Evolutionary conservation across 805 yeast species (phyloP), one percentile per base, ranked within the genome.

Genomic region (Ogataea thermomethanolica): DNA sequence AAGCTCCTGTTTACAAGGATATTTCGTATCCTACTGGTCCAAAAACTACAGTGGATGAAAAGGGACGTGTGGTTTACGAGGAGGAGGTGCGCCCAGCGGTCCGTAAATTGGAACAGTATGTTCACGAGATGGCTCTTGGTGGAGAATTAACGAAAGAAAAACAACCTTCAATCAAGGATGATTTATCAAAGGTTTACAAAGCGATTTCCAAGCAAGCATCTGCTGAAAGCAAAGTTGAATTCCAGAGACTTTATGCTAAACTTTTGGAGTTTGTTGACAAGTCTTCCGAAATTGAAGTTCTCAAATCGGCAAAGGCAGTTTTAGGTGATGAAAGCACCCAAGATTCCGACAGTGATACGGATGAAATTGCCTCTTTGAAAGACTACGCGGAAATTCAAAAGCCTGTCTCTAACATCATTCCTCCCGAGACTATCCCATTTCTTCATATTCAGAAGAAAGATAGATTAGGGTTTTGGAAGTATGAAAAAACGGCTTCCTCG

Each of bases 21-120:
- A 95, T 93, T 46, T 76, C 87, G 45, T 81, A 82, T 60, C 97
- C 97, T 63, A 86, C 95, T 39, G 96, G 95, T 53, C 99, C 99
- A 55, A 81, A 85, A 65, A 91, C 98, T 31, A 72, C 78, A 30
- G 84, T 93, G 53, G 95, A 86, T 57, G 75, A 79, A 50, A 87
- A 83, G 70, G 99, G 99, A 66, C 85, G 81, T 61, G 78, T 93
- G 58, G 74, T 71, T 44, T 93, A 88, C 67, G 73, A 79, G 45
- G 99, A 93, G 71, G 83, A 75, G 47, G 81, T 87, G 61, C 85
- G 95, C 67, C 86, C 90, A 35, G 78, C 91, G 46, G 95, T 90
- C 49, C 82, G 97, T 68, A 93, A 93, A 65, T 76, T 93, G 49
- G 96, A 93, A 69, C 91, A 90, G 64, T 93, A 93, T 64, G 97